phyloP scores from a whole-genome alignment of 768 basidiomycete species.

The Rhizopogon rudus region DNA sequence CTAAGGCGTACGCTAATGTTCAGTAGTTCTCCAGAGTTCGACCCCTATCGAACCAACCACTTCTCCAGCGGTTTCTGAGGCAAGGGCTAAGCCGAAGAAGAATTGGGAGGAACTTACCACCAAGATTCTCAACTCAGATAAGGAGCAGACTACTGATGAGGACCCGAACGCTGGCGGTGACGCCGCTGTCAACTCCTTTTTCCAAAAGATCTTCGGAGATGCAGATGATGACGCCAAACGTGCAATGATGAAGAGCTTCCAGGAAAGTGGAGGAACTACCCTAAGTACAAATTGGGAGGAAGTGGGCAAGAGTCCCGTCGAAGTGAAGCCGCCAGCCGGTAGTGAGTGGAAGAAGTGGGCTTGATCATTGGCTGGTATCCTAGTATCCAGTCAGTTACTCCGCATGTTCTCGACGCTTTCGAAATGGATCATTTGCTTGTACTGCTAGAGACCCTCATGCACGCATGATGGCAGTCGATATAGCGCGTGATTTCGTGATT shows the following conservation, averaged over 20 bases:
- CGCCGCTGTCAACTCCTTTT: slow-evolving; percentile 78
- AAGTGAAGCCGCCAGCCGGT: slow-evolving; percentile 80
- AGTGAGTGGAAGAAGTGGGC: slow-evolving; percentile 81
- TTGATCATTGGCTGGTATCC: background rate
- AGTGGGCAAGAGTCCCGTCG: slow-evolving; percentile 63
- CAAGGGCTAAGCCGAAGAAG: slow-evolving; percentile 45
- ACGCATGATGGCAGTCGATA: too few relatives aligned
- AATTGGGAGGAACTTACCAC: slow-evolving; percentile 90
- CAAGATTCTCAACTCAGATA: slow-evolving; percentile 60
- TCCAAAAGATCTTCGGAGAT: slow-evolving; percentile 86
- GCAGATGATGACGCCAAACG: slow-evolving; percentile 88
- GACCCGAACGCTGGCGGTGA: slow-evolving; percentile 93
- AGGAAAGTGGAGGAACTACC: slow-evolving; percentile 92
- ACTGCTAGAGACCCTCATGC: too few relatives aligned
- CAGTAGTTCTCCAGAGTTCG: slow-evolving; percentile 1
- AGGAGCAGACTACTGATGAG: slow-evolving; percentile 63
- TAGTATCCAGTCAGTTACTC: background rate
- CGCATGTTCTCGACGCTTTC: slow-evolving; percentile 8
- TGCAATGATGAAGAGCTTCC: slow-evolving; percentile 98
- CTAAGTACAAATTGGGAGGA: slow-evolving; percentile 96
- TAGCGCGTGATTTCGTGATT: background rate
- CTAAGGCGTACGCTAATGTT: slow-evolving; percentile 18
- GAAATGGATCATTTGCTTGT: slow-evolving; percentile 1
- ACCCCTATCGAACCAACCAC: slow-evolving; percentile 25
- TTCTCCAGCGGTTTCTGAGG: slow-evolving; percentile 29